phyloP scores from a whole-genome alignment of 148 eudicot genomes.

The Heliosperma pusillum region DNA sequence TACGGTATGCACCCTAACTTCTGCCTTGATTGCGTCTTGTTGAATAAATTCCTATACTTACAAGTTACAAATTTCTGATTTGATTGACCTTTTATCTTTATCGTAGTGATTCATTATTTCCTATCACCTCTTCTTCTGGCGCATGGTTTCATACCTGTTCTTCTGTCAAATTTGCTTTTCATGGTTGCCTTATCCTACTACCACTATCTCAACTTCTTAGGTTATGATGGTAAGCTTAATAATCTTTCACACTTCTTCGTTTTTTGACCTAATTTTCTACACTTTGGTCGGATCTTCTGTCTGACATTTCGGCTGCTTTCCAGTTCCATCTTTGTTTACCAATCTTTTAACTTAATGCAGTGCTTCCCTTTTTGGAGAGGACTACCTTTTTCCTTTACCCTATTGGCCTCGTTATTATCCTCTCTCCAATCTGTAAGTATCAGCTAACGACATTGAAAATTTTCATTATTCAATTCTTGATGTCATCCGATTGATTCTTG shows the following conservation, averaged over 20 bases:
- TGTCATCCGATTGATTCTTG: conserved; percentile 2
- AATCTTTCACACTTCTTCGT: neutral
- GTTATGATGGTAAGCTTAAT: conserved; percentile 80
- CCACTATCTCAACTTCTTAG: conserved; percentile 91
- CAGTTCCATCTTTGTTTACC: neutral
- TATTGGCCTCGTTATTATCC: conserved; percentile 75
- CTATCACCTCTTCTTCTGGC: conserved; percentile 89
- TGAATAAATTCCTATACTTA: neutral
- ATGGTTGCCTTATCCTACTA: conserved; percentile 87
- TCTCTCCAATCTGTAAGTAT: conserved; percentile 87
- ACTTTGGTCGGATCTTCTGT: neutral
- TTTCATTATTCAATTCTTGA: neutral
- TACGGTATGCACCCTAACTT: conserved; percentile 50
- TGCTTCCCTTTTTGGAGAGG: conserved; percentile 91
- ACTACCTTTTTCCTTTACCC: conserved; percentile 95
- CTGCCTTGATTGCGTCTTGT: neutral
- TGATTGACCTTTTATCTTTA: conserved; percentile 16
- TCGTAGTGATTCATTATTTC: conserved; percentile 86
- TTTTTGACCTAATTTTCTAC: too few species aligned
- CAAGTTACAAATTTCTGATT: neutral
- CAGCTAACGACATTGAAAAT: neutral
- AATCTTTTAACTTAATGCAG: conserved; percentile 42
- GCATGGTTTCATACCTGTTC: conserved; percentile 84
- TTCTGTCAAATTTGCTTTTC: conserved; percentile 88
- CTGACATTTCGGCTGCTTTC: neutral